Evolutionary conservation across 2,329 filamentous ascomycete species (phyloP), one percentile per base, ranked within the genome.

Genomic region (Coniella lustricola): DNA sequence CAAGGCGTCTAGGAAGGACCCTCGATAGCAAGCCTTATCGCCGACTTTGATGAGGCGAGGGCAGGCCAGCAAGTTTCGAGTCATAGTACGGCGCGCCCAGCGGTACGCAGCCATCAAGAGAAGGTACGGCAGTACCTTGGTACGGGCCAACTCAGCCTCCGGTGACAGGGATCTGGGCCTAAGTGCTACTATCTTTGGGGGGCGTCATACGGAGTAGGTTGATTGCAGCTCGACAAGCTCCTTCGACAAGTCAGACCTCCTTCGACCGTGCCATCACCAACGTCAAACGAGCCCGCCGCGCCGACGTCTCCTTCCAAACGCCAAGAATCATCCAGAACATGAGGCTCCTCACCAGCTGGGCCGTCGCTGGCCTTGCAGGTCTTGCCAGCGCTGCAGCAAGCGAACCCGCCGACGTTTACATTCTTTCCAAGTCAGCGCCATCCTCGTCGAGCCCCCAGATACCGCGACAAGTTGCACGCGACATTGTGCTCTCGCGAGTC

Each of bases 401-500:
- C 44, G 64, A 67, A 44, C 59, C 64, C 36, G 76, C 77, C 46
- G 69, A 75, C 55, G 77, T 77, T 54, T 82, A 76, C 62, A 67
- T 82, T 49, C 67, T 81, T 43, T 56, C 63, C 35, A 64, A 62
- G 62, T 59, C 57, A 60, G 48, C 57, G 51, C 55, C 54, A 55
- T 59, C 57, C 34, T 50, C 61, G 52, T 53, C 64, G 42, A 58
- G 67, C 40, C 65, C 72, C 44, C 67, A 68, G 39, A 62, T 81
- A 56, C 70, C 75, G 42, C 71, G 72, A 56, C 71, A 75, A 61
- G 67, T 80, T 60, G 77, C 75, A 50, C 72, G 76, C 59, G 70
- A 82, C 51, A 71, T 84, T 58, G 62, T 84, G 41, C 72, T 81
- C 12, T 78, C 81, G 60, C 75, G 80, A 44, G 64, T 81, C 50